Percentiles rank a stretch among this genome's conserved stretches.
phyloP scores from a whole-genome alignment of 805 yeast species.

The Metschnikowia aberdeeniae region DNA sequence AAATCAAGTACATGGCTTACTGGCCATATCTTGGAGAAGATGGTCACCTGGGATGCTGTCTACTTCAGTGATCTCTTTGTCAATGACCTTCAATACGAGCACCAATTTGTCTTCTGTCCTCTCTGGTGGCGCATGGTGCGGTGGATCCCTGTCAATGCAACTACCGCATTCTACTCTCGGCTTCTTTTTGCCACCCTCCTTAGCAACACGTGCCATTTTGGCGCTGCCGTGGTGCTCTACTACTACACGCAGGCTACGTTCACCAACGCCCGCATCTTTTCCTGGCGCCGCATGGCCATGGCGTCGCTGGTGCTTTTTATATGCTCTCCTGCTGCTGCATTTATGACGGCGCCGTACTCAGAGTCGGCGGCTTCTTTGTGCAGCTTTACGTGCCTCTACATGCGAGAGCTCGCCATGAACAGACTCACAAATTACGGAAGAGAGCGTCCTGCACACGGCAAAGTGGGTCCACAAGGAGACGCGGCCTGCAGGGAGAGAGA shows the following conservation, averaged over 20 bases:
- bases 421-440: not conserved
- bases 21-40: slow-evolving; percentile 40
- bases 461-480: too few relatives aligned
- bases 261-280: slow-evolving; percentile 17
- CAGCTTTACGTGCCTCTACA: slow-evolving; percentile 51
- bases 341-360: slow-evolving; percentile 67
- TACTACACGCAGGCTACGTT: slow-evolving; percentile 38
- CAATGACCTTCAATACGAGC: slow-evolving; percentile 61
- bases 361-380: slow-evolving; percentile 68
- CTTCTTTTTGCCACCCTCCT: slow-evolving; percentile 35
- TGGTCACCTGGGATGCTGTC: slow-evolving; percentile 83
- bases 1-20: not conserved
- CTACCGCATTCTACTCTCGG: slow-evolving; percentile 11
- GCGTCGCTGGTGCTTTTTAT: slow-evolving; percentile 41
- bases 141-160: slow-evolving; percentile 6
- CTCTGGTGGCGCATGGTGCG: slow-evolving; percentile 61
- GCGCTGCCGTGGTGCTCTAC: slow-evolving; percentile 47
- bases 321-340: slow-evolving; percentile 78
- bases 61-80: slow-evolving; percentile 60
- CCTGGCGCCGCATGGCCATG: slow-evolving; percentile 19
- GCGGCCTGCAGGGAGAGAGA: too few relatives aligned
- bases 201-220: slow-evolving; percentile 50
- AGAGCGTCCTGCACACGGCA: not conserved
- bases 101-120: slow-evolving; percentile 85
- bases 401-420: slow-evolving; percentile 39